Evolutionary conservation across 495 filamentous ascomycete species (phyloP).

Genomic region (Trichoderma orchidacearum): DNA sequence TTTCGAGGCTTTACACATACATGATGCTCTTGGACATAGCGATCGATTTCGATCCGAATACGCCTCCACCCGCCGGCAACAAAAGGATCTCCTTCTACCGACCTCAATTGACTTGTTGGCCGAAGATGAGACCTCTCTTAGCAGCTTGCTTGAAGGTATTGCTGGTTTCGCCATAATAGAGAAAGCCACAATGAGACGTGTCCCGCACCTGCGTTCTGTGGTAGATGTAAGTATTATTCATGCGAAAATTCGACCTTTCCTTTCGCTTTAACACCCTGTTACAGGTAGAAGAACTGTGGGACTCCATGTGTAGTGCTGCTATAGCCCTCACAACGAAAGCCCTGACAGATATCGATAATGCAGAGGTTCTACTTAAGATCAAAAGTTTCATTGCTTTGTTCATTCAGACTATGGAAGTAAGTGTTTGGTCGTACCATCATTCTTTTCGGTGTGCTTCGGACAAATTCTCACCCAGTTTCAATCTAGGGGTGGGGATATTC

Average conservation of each 20-base stretch:
- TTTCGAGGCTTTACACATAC: conserved; percentile 92
- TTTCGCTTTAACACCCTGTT: not conserved
- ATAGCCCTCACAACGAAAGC: conserved; percentile 68
- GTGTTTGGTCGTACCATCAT: conserved; percentile 8
- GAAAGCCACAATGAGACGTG: conserved; percentile 78
- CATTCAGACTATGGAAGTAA: conserved; percentile 90
- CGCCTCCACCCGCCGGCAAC: conserved; percentile 71
- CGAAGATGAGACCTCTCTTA: conserved; percentile 61
- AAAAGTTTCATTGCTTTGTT: conserved; percentile 88
- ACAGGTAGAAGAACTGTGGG: conserved; percentile 80
- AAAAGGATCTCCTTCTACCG: conserved; percentile 83
- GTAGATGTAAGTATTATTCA: conserved; percentile 52
- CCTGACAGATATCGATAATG: conserved; percentile 62
- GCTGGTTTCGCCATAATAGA: conserved; percentile 96
- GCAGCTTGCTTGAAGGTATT: conserved; percentile 80
- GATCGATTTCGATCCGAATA: conserved; percentile 87
- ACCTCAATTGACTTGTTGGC: conserved; percentile 57
- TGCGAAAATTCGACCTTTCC: not conserved
- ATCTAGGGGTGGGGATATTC: conserved; percentile 81
- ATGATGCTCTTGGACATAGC: conserved; percentile 83
- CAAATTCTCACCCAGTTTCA: conserved; percentile 7
- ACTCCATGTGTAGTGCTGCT: conserved; percentile 87
- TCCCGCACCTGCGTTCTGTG: conserved; percentile 64
- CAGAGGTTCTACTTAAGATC: conserved; percentile 75
- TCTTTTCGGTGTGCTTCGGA: too few species aligned